Evolutionary conservation across 768 basidiomycete genomes (phyloP), one percentile per base, ranked within the genome.

Genomic region (Lactarius hengduanensis): DNA sequence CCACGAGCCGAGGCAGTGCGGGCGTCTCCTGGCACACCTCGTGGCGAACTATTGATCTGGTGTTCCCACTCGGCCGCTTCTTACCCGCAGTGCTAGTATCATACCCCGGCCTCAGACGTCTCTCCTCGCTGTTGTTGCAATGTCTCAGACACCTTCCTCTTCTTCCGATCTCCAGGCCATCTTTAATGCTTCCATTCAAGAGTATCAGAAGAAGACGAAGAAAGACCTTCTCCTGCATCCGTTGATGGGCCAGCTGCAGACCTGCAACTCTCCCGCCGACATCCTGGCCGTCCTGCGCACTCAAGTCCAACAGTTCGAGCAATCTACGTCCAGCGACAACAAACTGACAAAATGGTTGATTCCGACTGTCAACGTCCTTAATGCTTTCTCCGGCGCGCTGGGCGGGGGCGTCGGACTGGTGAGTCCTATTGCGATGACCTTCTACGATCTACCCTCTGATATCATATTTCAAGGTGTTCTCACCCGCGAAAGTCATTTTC

Each of bases 181-280:
- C 18, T 47, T 59, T 41, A 0, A 45, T 5, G 28, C 26, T 32
- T 36, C 63, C 5, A 1, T 64, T 1, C 8, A 53, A 18, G 34
- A 38, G 28, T 64, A 64, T n/a, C 1, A 50, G 36, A 64, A n/a
- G 6, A 16, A 59, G 28, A 59, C 58, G 7, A 34, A 56, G 18
- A 26, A 28, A 22, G 32, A 30, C 28, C 63, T 64, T n/a, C 26
- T 34, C 8, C 8, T 1, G n/a, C 26, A 64, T 34, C 57, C 58
- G 15, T 34, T 64, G 28, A 47, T 50, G 11, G 28, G 10, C 30
- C 10, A 30, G 18, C 15, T 64, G 9, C 18, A 57, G 10, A 10
- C 15, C 32, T 63, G 56, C 62, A 18, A 58, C 22, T 47, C 62
- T 22, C 47, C 47, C n/a, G 8, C 54, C 41, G 56, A 63, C 6